Evolutionary conservation across 2,329 filamentous ascomycete genomes (phyloP).

Genomic region (Phyllachora maydis): DNA sequence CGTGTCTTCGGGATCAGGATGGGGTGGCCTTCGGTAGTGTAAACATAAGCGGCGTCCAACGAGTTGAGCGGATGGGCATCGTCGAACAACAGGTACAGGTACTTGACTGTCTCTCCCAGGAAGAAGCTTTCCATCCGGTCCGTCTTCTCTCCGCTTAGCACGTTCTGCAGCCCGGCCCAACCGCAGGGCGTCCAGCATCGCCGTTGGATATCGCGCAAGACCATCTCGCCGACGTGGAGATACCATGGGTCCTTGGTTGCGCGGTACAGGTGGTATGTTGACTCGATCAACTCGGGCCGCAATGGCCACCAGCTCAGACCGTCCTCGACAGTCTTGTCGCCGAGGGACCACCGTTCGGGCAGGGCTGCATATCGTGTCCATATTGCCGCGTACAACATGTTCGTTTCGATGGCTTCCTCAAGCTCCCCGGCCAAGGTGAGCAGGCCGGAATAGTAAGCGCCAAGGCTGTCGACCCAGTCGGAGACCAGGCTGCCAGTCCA

Average conservation of each 20-base stretch:
- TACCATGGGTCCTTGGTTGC: slow-evolving; percentile 94
- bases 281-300: slow-evolving; percentile 91
- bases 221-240: slow-evolving; percentile 89
- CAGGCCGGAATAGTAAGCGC: slow-evolving; percentile 85
- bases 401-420: slow-evolving; percentile 77
- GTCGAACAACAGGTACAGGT: slow-evolving; percentile 82
- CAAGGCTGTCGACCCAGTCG: slow-evolving; percentile 90
- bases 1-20: slow-evolving; percentile 49
- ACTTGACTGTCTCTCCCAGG: slow-evolving; percentile 88
- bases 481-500: slow-evolving; percentile 73
- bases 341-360: slow-evolving; percentile 83
- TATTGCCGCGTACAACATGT: slow-evolving; percentile 75
- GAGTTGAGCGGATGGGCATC: slow-evolving; percentile 70
- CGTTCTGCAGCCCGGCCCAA: slow-evolving; percentile 78
- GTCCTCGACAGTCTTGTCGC: slow-evolving; percentile 64
- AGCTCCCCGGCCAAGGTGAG: slow-evolving; percentile 72
- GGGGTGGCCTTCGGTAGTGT: slow-evolving; percentile 90
- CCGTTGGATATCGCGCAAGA: slow-evolving; percentile 66
- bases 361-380: slow-evolving; percentile 92
- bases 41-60: slow-evolving; percentile 73
- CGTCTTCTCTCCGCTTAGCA: slow-evolving; percentile 62
- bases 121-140: slow-evolving; percentile 99
- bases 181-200: slow-evolving; percentile 83
- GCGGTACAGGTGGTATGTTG: slow-evolving; percentile 86
- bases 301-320: slow-evolving; percentile 90